A percentile compares a stretch with the other conserved stretches of the same genome.
Conservation (phyloP, 495 filamentous ascomycete species). For the Penicillium bovifimosum region DNA sequence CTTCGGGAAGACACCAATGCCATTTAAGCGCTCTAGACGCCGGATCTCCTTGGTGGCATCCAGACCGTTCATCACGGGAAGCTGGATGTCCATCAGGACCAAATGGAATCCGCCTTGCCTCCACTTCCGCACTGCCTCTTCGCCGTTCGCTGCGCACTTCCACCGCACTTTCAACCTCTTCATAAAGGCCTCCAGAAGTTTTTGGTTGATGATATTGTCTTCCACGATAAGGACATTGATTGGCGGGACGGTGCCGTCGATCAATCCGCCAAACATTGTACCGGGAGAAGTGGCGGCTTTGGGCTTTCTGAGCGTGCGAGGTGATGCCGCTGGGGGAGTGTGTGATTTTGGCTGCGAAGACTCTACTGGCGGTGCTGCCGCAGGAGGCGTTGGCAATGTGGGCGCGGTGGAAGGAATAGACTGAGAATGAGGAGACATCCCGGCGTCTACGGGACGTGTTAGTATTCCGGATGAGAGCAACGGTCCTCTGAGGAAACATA, state of each 20-base stretch:
- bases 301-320: slow-evolving; percentile 32
- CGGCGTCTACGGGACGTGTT: slow-evolving; percentile 24
- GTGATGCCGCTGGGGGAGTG: slow-evolving; percentile 36
- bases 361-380: slow-evolving; percentile 26
- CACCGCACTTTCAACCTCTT: slow-evolving; percentile 96
- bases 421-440: slow-evolving; percentile 20
- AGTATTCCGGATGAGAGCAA: slow-evolving; percentile 8
- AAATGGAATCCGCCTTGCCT: slow-evolving; percentile 90
- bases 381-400: slow-evolving; percentile 34
- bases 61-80: slow-evolving; percentile 94
- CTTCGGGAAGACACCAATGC: slow-evolving; percentile 78
- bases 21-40: slow-evolving; percentile 80
- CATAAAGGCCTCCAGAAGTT: slow-evolving; percentile 91
- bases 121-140: slow-evolving; percentile 91
- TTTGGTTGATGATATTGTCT: slow-evolving; percentile 96
- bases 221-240: slow-evolving; percentile 98
- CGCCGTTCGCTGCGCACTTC: slow-evolving; percentile 92
- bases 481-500: slow-evolving; percentile 10
- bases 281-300: slow-evolving; percentile 42
- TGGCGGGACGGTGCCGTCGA: slow-evolving; percentile 82
- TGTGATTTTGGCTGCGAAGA: slow-evolving; percentile 33
- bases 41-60: slow-evolving; percentile 97
- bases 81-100: slow-evolving; percentile 97
- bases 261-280: slow-evolving; percentile 54
- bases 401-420: slow-evolving; percentile 22